phyloP scores from a whole-genome alignment of 768 basidiomycete species.

The Mycena haematopus region DNA sequence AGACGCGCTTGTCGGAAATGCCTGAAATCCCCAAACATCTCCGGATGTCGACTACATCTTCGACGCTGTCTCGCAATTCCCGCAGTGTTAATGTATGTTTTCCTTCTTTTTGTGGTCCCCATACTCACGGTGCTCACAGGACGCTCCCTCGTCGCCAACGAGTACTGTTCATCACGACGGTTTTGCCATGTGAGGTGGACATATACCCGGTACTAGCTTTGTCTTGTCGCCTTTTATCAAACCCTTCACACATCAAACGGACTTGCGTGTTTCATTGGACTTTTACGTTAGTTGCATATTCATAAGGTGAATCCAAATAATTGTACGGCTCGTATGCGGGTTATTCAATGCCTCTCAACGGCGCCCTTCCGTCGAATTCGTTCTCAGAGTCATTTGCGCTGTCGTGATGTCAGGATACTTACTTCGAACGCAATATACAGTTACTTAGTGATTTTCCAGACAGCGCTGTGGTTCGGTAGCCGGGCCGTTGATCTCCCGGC shows the following conservation, averaged over 20 bases:
- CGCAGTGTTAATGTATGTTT: constrained; percentile 5
- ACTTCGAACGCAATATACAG: too few species aligned
- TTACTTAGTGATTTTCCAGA: too few species aligned
- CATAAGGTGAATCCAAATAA: constrained; percentile 13
- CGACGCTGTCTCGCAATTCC: constrained; percentile 15
- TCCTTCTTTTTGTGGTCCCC: neutral
- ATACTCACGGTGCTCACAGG: constrained; percentile 9
- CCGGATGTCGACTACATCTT: constrained; percentile 29
- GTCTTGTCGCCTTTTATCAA: constrained; percentile 14
- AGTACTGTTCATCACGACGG: constrained; percentile 27
- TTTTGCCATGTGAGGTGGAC: constrained; percentile 23
- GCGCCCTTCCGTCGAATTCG: neutral
- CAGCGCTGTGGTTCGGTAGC: neutral
- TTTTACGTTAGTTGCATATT: constrained; percentile 18
- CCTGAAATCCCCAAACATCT: constrained; percentile 28
- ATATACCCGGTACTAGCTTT: constrained; percentile 10
- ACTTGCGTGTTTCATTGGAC: neutral
- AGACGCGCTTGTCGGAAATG: constrained; percentile 28
- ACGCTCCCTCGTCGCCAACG: constrained; percentile 11
- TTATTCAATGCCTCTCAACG: neutral
- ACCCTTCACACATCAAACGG: constrained; percentile 2
- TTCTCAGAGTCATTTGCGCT: neutral
- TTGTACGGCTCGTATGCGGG: neutral
- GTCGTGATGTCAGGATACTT: neutral
- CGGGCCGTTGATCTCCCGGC: neutral